phyloP scores from a whole-genome alignment of 139 green algal genomes.

The Mesotaenium endlicherianum region DNA sequence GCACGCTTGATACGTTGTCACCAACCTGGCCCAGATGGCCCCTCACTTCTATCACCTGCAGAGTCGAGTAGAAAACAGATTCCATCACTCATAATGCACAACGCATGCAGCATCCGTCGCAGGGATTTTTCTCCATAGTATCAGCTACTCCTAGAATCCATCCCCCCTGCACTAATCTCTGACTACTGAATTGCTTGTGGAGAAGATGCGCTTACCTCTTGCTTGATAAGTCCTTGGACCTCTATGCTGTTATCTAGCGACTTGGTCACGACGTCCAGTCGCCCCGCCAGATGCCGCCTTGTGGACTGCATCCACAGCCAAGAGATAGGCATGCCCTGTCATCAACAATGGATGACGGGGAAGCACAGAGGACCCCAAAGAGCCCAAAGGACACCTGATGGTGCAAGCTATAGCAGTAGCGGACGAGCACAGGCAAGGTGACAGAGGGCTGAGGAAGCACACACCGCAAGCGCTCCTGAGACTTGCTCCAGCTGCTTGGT shows the following conservation, averaged over 20 bases:
- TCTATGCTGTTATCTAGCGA: background rate
- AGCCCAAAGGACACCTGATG: background rate
- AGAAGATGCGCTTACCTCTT: background rate
- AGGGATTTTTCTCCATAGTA: background rate
- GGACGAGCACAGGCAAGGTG: background rate
- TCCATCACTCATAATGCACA: background rate
- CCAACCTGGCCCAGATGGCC: no score
- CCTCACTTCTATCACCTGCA: background rate
- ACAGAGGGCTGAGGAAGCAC: background rate
- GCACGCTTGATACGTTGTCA: no score
- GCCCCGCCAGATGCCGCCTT: conserved; percentile 13
- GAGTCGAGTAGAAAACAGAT: background rate
- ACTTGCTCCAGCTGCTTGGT: conserved; percentile 1
- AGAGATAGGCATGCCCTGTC: background rate
- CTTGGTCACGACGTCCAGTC: conserved; percentile 17
- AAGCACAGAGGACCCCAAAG: background rate
- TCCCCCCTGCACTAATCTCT: background rate
- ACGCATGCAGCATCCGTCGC: background rate
- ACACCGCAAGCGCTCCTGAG: background rate
- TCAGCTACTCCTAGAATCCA: background rate
- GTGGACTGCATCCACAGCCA: conserved; percentile 2
- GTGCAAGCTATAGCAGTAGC: background rate
- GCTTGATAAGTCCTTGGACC: background rate
- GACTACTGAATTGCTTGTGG: background rate
- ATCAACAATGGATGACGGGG: background rate